phyloP scores from a whole-genome alignment of 176 grass and related monocot species.

The Themeda triandra region DNA sequence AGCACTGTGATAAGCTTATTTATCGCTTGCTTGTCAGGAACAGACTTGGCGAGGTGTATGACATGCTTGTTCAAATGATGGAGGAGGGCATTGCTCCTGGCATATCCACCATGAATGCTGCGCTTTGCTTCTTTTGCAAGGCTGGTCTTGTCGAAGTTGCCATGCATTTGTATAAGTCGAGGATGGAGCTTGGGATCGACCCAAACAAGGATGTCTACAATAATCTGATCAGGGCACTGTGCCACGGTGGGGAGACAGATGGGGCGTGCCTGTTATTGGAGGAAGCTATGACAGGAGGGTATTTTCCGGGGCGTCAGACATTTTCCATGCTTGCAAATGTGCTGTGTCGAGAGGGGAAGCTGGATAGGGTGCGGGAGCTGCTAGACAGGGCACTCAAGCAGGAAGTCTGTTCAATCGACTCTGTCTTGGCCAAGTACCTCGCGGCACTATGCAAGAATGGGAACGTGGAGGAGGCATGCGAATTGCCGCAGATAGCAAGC shows the following conservation, averaged over 20 bases:
- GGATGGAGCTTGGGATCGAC: slow-evolving; percentile 73
- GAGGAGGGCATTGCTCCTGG: slow-evolving; percentile 82
- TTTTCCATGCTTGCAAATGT: slow-evolving; percentile 71
- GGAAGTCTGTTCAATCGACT: slow-evolving; percentile 47
- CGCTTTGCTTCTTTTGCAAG: slow-evolving; percentile 96
- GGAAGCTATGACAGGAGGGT: slow-evolving; percentile 58
- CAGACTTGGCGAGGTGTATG: slow-evolving; percentile 63
- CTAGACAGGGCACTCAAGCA: slow-evolving; percentile 66
- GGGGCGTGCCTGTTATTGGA: slow-evolving; percentile 65
- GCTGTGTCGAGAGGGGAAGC: slow-evolving; percentile 70
- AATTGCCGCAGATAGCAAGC: slow-evolving; percentile 50
- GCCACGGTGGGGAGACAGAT: slow-evolving; percentile 51
- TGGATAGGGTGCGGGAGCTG: slow-evolving; percentile 69
- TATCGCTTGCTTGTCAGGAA: slow-evolving; percentile 53
- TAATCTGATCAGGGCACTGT: slow-evolving; percentile 70
- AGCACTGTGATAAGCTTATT: slow-evolving; percentile 53
- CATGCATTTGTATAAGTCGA: slow-evolving; percentile 62
- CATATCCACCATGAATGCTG: slow-evolving; percentile 64
- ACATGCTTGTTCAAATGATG: slow-evolving; percentile 91
- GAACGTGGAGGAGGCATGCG: slow-evolving; percentile 55
- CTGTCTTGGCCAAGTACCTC: slow-evolving; percentile 66
- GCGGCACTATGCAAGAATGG: slow-evolving; percentile 76
- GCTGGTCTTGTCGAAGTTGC: slow-evolving; percentile 92
- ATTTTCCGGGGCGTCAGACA: slow-evolving; percentile 66
- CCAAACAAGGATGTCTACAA: slow-evolving; percentile 61